Evolutionary conservation across 2,329 filamentous ascomycete species (phyloP), one percentile per base, ranked within the genome.

Genomic region (Penicillium verrucosum): DNA sequence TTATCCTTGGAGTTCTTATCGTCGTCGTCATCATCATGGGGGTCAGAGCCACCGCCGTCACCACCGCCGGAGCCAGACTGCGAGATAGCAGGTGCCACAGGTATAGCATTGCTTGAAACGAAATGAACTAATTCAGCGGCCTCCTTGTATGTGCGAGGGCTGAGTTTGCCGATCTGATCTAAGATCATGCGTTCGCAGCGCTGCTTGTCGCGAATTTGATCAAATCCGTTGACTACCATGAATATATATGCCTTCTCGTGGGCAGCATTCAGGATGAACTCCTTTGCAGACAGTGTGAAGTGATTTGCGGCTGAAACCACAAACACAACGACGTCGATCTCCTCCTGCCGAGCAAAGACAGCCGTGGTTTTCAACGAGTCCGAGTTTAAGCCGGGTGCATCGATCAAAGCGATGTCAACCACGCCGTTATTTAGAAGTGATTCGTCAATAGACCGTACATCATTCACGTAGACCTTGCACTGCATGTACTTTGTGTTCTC

Each of bases 191-290:
- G 91, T 73, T 96, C 85, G 73, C 93, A 97, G 57, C 93, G 83
- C 58, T 90, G 82, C 78, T 97, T 94, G 74, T 97, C 92, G 61
- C 89, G 84, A 67, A 99, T 97, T 59, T 89, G 89, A 75, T 99
- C 94, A 68, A 92, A 99, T 18, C 93, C 92, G 71, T 99, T 99
- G 64, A 99, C 94, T 14, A 99, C 94, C 74, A 99, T 96, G 74
- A 99, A 99, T 60, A 99, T 92, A 71, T 99, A 99, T 0, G 94
- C 93, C 76, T 99, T 99, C 70, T 99, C 94, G 40, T 93, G 86
- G 0, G 94, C 94, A 1, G 94, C 94, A 49, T 93, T 93, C 81
- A 90, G 89, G 60, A 99, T 96, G 69, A 99, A 99, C 68, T 99
- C 94, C 75, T 90, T 95, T n/a, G 94, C 92, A 0, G 94, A 96